Evolutionary conservation across 495 filamentous ascomycete genomes (phyloP), one percentile per base, ranked within the genome.

Genomic region (Podospora anserina): DNA sequence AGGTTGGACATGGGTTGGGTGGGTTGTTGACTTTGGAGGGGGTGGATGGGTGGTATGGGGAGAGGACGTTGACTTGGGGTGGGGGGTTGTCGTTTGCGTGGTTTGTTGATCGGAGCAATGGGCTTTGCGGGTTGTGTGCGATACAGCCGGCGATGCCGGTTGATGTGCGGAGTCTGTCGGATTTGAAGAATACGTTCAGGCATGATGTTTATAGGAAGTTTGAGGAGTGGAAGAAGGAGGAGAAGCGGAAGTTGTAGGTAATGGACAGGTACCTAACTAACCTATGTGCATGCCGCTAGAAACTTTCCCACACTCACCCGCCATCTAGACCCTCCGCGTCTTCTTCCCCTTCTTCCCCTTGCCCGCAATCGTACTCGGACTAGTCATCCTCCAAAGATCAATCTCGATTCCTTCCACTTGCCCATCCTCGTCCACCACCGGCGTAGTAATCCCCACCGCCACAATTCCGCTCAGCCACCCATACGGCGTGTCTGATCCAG

Each of bases 101-200:
- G 76, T 85, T 85, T 57, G 76, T 84, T 68, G 82, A 85, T 70
- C 80, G 79, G 26, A 79, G 79, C 74, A 84, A 82, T 66, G 78
- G 68, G 3, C 71, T 85, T 16, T 84, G 82, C 57, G 39, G 39
- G 2, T 11, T 49, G 2, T 49, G 39, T 49, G 39, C 39, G 39
- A 49, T 49, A 49, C 39, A 49, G 39, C 39, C 39, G 9, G 9
- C 39, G 2, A 49, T 49, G 9, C 39, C 39, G 39, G 39, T 49
- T 11, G 39, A 18, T 49, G 15, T 49, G 39, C 39, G 0, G 39
- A 49, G 2, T 49, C 2, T 49, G 4, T 13, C 39, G 39, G 0
- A 49, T 49, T 13, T 49, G 39, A 49, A 49, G 39, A 49, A 49
- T 13, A 49, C 39, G 9, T 49, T 49, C 9, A 11, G 39, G 13